Conservation (phyloP, 2,329 filamentous ascomycete species). For the Penicillium sp. region DNA sequence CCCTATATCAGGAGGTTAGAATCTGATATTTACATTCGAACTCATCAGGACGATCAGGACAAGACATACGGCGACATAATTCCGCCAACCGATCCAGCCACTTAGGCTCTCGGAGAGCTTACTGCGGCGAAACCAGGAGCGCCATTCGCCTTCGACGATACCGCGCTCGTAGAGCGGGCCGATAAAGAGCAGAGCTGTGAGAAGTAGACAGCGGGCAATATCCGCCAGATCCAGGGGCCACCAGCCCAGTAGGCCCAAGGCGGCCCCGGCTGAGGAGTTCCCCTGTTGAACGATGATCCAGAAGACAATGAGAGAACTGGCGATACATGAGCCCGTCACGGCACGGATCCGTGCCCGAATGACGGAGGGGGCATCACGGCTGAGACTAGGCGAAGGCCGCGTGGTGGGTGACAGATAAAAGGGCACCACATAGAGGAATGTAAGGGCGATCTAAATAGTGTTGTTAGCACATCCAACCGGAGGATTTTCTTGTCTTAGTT, state of each 20-base stretch:
- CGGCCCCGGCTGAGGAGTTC: slow-evolving; percentile 47
- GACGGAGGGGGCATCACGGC: slow-evolving; percentile 80
- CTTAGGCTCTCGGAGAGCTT: slow-evolving; percentile 56
- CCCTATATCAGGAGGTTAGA: too few species aligned
- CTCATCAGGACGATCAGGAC: too few species aligned
- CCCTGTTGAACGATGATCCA: slow-evolving; percentile 56
- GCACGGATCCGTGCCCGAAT: slow-evolving; percentile 80
- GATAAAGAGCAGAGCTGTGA: slow-evolving; percentile 73
- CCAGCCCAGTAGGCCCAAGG: slow-evolving; percentile 67
- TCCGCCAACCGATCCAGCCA: slow-evolving; percentile 79
- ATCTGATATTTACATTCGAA: too few species aligned
- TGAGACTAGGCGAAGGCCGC: slow-evolving; percentile 69
- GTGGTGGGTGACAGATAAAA: slow-evolving; percentile 80
- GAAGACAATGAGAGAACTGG: slow-evolving; percentile 62
- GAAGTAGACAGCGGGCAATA: slow-evolving; percentile 55
- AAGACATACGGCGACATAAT: slow-evolving; percentile 74
- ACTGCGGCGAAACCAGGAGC: slow-evolving; percentile 54
- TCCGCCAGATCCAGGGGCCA: slow-evolving; percentile 69
- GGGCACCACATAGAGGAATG: slow-evolving; percentile 80
- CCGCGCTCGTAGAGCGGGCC: slow-evolving; percentile 78
- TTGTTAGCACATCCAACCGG: too few species aligned
- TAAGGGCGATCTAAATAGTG: slow-evolving; percentile 62
- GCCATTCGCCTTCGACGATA: slow-evolving; percentile 66
- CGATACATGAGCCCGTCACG: slow-evolving; percentile 67
- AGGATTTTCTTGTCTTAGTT: too few species aligned